phyloP scores from a whole-genome alignment of 176 grass and related monocot species.

The Aegilops sharonensis region DNA sequence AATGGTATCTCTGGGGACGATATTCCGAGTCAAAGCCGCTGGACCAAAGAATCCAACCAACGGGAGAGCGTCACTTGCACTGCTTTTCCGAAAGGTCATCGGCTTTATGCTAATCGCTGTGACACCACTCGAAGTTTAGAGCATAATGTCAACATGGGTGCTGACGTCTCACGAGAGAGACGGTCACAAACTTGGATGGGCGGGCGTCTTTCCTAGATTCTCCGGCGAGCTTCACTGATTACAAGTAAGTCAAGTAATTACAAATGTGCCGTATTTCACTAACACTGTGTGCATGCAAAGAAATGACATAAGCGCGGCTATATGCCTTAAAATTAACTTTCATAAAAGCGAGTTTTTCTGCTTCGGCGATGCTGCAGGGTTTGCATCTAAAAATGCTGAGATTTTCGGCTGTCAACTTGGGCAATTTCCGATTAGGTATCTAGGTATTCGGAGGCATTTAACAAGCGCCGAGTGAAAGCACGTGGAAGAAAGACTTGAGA shows the following conservation, averaged over 20 bases:
- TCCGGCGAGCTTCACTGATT: background rate
- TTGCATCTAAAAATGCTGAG: too few species aligned
- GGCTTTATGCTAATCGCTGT: background rate
- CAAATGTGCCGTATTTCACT: background rate
- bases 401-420: too few species aligned
- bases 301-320: background rate
- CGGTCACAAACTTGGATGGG: background rate
- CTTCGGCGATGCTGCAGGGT: too few species aligned
- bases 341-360: too few species aligned
- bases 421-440: too few species aligned
- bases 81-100: background rate
- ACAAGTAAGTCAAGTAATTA: background rate
- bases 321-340: too few species aligned
- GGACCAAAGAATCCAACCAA: conserved; percentile 36
- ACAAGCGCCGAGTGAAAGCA: too few species aligned
- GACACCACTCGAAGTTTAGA: conserved; percentile 17
- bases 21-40: conserved; percentile 25
- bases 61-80: background rate
- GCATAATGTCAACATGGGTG: conserved; percentile 23
- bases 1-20: conserved; percentile 24
- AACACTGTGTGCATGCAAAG: background rate
- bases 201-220: background rate
- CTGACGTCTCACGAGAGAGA: background rate
- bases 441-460: too few species aligned
- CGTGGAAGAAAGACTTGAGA: too few species aligned